Evolutionary conservation across 208 protist species (phyloP).

Genomic region (Trypanosoma mega): DNA sequence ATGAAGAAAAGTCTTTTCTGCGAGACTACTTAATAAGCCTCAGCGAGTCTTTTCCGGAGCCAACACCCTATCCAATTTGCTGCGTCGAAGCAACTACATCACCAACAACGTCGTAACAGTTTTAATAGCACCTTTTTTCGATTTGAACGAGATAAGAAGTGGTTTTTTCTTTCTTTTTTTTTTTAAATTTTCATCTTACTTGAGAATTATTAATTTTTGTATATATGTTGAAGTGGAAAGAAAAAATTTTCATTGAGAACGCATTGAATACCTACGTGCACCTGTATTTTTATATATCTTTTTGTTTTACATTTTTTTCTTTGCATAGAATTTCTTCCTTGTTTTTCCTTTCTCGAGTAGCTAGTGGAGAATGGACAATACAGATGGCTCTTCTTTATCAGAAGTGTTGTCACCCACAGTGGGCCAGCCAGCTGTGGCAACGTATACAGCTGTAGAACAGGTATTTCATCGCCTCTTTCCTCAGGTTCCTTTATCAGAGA

Average conservation of each 20-base stretch:
- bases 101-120: not conserved
- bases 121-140: conserved; percentile 2
- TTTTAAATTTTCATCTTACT: conserved; percentile 6
- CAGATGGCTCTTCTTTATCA: not conserved
- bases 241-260: conserved; percentile 13
- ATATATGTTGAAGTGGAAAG: conserved; percentile 10
- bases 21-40: conserved; percentile 40
- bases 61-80: conserved; percentile 38
- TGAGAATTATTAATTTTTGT: conserved; percentile 8
- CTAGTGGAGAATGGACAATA: no score
- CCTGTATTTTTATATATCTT: no score
- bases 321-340: no score
- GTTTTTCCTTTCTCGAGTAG: no score
- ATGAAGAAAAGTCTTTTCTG: conserved; percentile 49
- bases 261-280: no score
- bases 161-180: conserved; percentile 21
- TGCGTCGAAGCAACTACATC: conserved; percentile 45
- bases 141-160: conserved; percentile 10
- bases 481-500: conserved; percentile 40
- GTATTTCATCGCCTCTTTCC: conserved; percentile 50
- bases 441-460: conserved; percentile 34
- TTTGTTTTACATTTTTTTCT: no score
- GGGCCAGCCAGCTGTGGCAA: conserved; percentile 12
- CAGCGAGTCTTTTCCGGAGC: conserved; percentile 32
- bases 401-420: not conserved